A percentile compares a stretch with the other conserved stretches of the same genome.
These are phyloP conservation scores for Penicillium hesseltinei DNA, from an alignment of 2,329 filamentous ascomycete genomes.

Conservation along the genomic window DNA sequence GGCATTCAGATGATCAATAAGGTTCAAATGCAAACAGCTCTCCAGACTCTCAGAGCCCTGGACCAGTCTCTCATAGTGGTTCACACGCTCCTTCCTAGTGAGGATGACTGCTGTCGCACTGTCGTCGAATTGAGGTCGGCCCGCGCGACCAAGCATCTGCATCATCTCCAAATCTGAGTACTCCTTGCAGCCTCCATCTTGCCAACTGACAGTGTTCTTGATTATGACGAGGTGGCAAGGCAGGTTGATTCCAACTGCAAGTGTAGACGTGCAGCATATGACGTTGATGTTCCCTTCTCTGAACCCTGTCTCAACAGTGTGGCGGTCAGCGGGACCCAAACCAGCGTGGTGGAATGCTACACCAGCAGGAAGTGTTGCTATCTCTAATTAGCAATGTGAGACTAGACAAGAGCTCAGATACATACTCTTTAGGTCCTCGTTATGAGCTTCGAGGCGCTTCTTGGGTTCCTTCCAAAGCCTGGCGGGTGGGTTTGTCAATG, in stretches of 20 bases:
- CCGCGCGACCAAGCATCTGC: conserved; percentile 86
- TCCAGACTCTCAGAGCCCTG: conserved; percentile 72
- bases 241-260: conserved; percentile 80
- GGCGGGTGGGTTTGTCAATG: conserved; percentile 48
- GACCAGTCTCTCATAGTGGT: conserved; percentile 70
- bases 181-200: conserved; percentile 61
- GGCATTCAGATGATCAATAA: conserved; percentile 81
- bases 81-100: conserved; percentile 64
- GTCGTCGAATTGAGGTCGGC: conserved; percentile 77
- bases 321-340: conserved; percentile 63
- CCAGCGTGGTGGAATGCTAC: conserved; percentile 84
- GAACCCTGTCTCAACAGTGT: conserved; percentile 65
- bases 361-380: conserved; percentile 54
- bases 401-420: background rate
- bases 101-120: conserved; percentile 76
- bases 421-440: conserved; percentile 60
- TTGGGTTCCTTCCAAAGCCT: conserved; percentile 64
- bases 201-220: conserved; percentile 72
- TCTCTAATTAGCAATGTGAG: conserved; percentile 9
- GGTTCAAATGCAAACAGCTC: conserved; percentile 72
- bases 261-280: conserved; percentile 83
- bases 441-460: conserved; percentile 52
- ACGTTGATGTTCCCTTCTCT: conserved; percentile 70
- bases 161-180: conserved; percentile 82
- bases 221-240: conserved; percentile 81